Conservation (phyloP, 805 yeast genomes). For the Yarrowia phangngaensis region DNA sequence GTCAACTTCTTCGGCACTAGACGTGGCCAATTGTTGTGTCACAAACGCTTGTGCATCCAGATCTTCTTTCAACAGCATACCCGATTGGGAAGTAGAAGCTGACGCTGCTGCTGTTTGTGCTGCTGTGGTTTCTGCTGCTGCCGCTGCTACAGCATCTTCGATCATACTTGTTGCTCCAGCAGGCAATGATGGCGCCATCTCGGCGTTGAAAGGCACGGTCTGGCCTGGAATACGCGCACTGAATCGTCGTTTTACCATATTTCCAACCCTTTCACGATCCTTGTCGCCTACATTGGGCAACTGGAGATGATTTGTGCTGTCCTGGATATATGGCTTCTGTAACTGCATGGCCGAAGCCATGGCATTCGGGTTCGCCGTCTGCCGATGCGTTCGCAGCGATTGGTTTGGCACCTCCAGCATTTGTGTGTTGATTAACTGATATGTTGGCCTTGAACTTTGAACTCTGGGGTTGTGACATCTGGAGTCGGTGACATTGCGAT, state of each 20-base stretch:
- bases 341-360: conserved; percentile 24
- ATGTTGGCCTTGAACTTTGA: too few relatives aligned
- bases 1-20: conserved; percentile 69
- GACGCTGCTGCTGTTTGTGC: not conserved
- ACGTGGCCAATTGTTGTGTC: conserved; percentile 52
- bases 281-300: conserved; percentile 33
- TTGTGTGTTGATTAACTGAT: not conserved
- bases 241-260: conserved; percentile 34
- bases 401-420: conserved; percentile 30
- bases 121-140: not conserved
- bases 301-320: conserved; percentile 22
- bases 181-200: conserved; percentile 62
- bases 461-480: too few relatives aligned
- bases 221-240: conserved; percentile 43
- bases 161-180: conserved; percentile 64
- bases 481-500: too few relatives aligned
- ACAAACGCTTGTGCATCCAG: conserved; percentile 52
- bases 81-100: conserved; percentile 18
- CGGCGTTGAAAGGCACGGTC: conserved; percentile 76
- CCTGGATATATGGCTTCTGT: conserved; percentile 28
- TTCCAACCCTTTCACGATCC: conserved; percentile 34
- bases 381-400: conserved; percentile 35
- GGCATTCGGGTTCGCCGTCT: conserved; percentile 30
- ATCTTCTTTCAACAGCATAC: conserved; percentile 28
- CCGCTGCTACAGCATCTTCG: conserved; percentile 46